A percentile compares a stretch with the other conserved stretches of the same genome.
These are phyloP conservation scores for Plasmodium chabaudi DNA, from an alignment of 169 alveolate genomes.

Conservation along the genomic window DNA sequence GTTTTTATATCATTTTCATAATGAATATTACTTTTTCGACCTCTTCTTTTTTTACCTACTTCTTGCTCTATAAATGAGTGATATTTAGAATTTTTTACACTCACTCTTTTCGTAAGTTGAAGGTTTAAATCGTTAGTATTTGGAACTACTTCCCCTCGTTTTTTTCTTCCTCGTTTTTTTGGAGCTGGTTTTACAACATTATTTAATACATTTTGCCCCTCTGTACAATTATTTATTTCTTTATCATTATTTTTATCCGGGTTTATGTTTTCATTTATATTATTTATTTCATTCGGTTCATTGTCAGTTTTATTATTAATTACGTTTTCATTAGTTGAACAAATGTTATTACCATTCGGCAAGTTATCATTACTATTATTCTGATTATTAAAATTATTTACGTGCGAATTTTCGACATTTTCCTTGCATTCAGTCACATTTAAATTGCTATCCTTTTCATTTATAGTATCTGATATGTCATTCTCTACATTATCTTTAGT, in stretches of 20 bases:
- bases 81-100: too few relatives aligned
- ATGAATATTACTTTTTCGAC: background rate
- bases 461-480: background rate
- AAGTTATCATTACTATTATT: background rate
- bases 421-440: slow-evolving; percentile 7
- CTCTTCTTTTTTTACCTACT: too few relatives aligned
- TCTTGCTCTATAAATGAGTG: too few relatives aligned
- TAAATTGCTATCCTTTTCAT: background rate
- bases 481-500: background rate
- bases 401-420: background rate
- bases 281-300: background rate
- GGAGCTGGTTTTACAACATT: too few relatives aligned
- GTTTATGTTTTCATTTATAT: background rate
- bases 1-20: background rate
- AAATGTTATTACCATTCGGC: background rate
- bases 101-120: too few relatives aligned
- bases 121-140: too few relatives aligned
- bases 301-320: background rate
- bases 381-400: background rate
- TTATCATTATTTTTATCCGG: background rate
- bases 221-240: too few relatives aligned
- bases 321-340: background rate
- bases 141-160: too few relatives aligned
- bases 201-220: too few relatives aligned
- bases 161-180: too few relatives aligned